Evolutionary conservation across 1,284 basidiomycete genomes (phyloP).

Genomic region (Rhizoctonia solani): DNA sequence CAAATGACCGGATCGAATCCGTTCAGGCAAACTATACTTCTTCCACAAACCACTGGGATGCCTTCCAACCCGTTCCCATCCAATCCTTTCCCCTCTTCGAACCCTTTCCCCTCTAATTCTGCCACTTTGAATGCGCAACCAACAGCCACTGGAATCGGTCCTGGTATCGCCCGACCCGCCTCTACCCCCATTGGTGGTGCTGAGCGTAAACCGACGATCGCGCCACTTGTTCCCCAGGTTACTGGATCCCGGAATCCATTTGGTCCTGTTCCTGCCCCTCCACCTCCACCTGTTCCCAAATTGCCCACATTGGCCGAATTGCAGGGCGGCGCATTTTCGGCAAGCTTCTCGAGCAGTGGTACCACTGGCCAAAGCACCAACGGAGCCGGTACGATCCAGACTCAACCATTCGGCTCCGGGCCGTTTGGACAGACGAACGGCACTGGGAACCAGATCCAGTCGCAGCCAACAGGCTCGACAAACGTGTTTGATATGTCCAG

Average conservation of each 20-base stretch:
- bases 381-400: not conserved
- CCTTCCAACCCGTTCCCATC: slow-evolving; percentile 40
- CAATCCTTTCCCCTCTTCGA: slow-evolving; percentile 39
- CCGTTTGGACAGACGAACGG: not conserved
- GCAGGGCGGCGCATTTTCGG: slow-evolving; percentile 56
- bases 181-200: slow-evolving; percentile 64
- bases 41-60: slow-evolving; percentile 56
- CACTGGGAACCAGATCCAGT: not conserved
- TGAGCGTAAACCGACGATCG: slow-evolving; percentile 50
- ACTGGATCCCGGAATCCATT: slow-evolving; percentile 97
- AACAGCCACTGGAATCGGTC: slow-evolving; percentile 9
- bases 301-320: slow-evolving; percentile 82
- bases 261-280: slow-evolving; percentile 70
- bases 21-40: slow-evolving; percentile 54
- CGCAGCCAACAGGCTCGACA: not conserved
- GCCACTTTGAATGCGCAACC: slow-evolving; percentile 28
- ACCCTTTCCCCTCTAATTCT: slow-evolving; percentile 29
- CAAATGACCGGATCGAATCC: slow-evolving; percentile 54
- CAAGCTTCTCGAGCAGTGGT: slow-evolving; percentile 46
- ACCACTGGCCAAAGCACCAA: slow-evolving; percentile 46
- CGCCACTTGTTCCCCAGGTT: slow-evolving; percentile 78
- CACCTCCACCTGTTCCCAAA: slow-evolving; percentile 69
- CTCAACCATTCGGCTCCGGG: slow-evolving; percentile 2
- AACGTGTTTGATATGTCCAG: slow-evolving; percentile 53
- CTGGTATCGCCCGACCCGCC: slow-evolving; percentile 56